Base-by-base conservation (phyloP, 306 rosid species). In the Lathyrus tuberosus region DNA sequence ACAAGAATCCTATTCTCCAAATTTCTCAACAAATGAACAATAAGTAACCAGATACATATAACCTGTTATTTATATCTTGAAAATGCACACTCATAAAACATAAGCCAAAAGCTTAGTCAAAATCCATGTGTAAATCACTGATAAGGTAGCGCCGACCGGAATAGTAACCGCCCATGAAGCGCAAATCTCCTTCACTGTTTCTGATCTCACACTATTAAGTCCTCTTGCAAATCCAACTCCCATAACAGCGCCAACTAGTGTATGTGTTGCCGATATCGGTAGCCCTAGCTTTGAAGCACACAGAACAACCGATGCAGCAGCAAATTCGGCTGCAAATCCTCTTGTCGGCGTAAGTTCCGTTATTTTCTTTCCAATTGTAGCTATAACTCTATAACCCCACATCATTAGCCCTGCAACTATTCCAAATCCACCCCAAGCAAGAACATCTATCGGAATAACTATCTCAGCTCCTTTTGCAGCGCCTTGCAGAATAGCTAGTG, bases 381-480 rank as follows among this genome's bases (percentile, higher is more conserved):
- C 91, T 68, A 94, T 94, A 43, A 94, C 99, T 79, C 99, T 83
- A 59, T 91, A 91, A 22, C 99, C 99, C 99, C 99, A 91, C 78
- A 94, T 87, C 84, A 72, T 86, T 37, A 94, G 87, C 63, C 99
- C 99, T 1, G 92, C 99, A n/a, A 94, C 96, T 5, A 94, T 91
- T 26, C 99, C 99, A 70, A 94, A 91, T 42, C 99, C 97, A 72
- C 99, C 99, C 99, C 97, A 94, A n/a, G 97, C 99, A 17, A 94
- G 95, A 78, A 94, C 96, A 80, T 95, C 99, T 0, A 14, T 66
- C 14, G 99, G 99, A 74, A 94, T 91, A 30, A 91, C 92, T 68
- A 94, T 84, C 70, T 87, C 88, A 6, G 80, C 11, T 52, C 88
- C 96, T 22, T 65, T 35, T 8, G 78, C 74, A 18, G 86, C 80